Conservation (phyloP, 1,284 basidiomycete genomes). For the Anthracocystis setariae region DNA sequence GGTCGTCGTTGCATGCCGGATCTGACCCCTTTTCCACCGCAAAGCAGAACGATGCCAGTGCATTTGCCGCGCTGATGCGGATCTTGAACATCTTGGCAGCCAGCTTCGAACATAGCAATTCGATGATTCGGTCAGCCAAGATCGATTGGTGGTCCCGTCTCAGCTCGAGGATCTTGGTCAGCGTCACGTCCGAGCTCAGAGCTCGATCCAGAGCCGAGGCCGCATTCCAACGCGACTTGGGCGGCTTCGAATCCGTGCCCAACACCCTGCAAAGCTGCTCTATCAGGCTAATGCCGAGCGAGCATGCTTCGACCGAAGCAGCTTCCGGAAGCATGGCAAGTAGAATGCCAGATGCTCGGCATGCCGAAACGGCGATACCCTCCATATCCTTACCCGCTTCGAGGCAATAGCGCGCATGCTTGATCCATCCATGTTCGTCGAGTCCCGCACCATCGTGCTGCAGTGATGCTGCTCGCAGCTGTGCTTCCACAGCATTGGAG, state of each 20-base stretch:
- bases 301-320: not conserved
- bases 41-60: conserved; percentile 18
- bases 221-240: conserved; percentile 44
- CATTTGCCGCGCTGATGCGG: conserved; percentile 21
- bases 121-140: conserved; percentile 13
- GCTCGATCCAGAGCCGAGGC: conserved; percentile 38
- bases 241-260: conserved; percentile 27
- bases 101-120: conserved; percentile 18
- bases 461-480: not conserved
- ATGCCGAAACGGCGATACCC: conserved; percentile 34
- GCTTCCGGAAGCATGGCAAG: conserved; percentile 13
- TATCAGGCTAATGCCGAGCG: conserved; percentile 7
- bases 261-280: conserved; percentile 28
- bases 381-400: conserved; percentile 32
- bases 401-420: conserved; percentile 22
- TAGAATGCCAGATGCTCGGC: conserved; percentile 24
- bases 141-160: not conserved
- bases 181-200: conserved; percentile 10
- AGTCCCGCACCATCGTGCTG: too few species aligned
- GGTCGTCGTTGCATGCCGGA: not conserved
- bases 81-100: conserved; percentile 36
- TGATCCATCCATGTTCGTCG: conserved; percentile 7
- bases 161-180: conserved; percentile 5
- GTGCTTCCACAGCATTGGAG: conserved; percentile 28
- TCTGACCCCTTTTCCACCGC: not conserved